Percentiles rank a stretch among this genome's conserved stretches.
These are phyloP conservation scores for Geotrichum fermentans DNA, from an alignment of 1,139 yeast species.

Conservation along the genomic window DNA sequence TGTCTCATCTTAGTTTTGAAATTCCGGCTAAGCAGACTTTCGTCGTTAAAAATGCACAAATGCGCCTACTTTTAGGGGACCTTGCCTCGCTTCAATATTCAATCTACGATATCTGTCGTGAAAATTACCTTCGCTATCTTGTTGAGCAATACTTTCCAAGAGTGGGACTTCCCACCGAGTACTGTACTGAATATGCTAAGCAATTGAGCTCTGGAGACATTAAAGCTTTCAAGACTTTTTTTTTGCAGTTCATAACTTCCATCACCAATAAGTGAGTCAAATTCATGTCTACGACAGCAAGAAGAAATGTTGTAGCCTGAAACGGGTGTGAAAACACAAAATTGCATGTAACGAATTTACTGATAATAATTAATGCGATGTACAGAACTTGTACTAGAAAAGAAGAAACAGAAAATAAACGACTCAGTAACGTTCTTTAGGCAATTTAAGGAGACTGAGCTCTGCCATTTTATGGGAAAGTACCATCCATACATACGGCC, in stretches of 20 bases:
- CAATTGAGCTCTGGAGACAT: constrained; percentile 26
- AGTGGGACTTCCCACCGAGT: constrained; percentile 32
- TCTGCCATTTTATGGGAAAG: too few species aligned
- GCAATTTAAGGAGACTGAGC: too few species aligned
- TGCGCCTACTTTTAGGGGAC: constrained; percentile 69
- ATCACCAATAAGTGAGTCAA: not conserved
- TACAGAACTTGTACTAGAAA: too few species aligned
- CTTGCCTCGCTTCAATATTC: constrained; percentile 65
- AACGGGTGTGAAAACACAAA: too few species aligned
- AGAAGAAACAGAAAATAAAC: too few species aligned
- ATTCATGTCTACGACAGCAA: too few species aligned
- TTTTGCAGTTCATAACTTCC: constrained; percentile 16
- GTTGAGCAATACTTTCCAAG: constrained; percentile 30
- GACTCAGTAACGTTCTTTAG: too few species aligned
- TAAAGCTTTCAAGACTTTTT: constrained; percentile 34
- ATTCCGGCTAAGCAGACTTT: constrained; percentile 69
- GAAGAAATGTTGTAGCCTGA: too few species aligned
- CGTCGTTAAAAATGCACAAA: constrained; percentile 72
- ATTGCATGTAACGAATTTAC: too few species aligned
- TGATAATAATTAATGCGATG: too few species aligned
- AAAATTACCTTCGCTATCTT: constrained; percentile 30
- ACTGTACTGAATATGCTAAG: constrained; percentile 29
- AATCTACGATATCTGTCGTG: constrained; percentile 43
- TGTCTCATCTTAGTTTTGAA: constrained; percentile 67
- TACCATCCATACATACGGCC: too few species aligned